phyloP scores from a whole-genome alignment of 1,284 basidiomycete species.

The Cystobasidium sp. region DNA sequence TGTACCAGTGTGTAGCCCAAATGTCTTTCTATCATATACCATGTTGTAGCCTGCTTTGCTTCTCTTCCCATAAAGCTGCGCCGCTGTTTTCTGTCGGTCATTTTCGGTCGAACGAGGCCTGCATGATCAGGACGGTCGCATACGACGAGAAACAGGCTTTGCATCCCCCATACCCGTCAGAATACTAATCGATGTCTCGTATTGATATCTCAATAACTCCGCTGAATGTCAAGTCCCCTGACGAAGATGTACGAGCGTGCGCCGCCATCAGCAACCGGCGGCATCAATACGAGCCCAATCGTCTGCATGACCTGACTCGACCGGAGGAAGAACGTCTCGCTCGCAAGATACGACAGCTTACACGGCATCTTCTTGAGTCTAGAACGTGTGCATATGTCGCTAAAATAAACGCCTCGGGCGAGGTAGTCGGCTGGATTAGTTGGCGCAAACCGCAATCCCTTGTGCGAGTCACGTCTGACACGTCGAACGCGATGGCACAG shows the following conservation, averaged over 20 bases:
- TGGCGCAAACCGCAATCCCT: not conserved
- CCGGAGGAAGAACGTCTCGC: slow-evolving; percentile 3
- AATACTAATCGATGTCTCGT: not conserved
- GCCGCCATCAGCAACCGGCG: slow-evolving; percentile 14
- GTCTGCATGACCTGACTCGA: slow-evolving; percentile 1
- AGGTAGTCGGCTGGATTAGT: slow-evolving; percentile 12
- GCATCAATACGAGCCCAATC: slow-evolving; percentile 9
- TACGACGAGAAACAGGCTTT: too few species aligned
- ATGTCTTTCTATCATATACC: too few species aligned
- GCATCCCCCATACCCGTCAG: too few species aligned
- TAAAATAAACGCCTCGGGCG: not conserved
- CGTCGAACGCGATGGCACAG: not conserved
- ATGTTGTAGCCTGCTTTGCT: too few species aligned
- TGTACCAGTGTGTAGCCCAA: too few species aligned
- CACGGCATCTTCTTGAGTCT: not conserved
- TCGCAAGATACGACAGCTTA: not conserved
- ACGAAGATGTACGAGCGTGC: not conserved
- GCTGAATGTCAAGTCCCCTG: not conserved
- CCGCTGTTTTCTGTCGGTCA: too few species aligned
- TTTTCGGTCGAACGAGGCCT: too few species aligned
- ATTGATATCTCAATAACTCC: not conserved
- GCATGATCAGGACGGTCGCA: too few species aligned
- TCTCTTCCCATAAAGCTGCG: too few species aligned
- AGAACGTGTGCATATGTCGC: not conserved
- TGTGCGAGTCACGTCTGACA: not conserved